Percentiles rank a stretch among this genome's conserved stretches.
Conservation (phyloP, 257 asterid genomes). For the Cruciata laevipes region DNA sequence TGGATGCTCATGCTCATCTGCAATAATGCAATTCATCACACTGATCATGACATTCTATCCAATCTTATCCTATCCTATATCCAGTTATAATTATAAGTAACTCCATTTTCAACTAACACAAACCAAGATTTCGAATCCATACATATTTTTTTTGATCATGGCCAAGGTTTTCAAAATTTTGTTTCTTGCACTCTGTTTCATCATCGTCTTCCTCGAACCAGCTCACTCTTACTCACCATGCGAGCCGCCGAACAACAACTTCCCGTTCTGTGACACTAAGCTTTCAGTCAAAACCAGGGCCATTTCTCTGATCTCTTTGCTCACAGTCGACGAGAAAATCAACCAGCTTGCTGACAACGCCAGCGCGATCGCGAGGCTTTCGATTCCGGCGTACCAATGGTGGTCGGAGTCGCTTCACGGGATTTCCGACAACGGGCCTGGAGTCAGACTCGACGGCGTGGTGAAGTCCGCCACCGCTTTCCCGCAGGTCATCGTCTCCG, state of each 20-base stretch:
- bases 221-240: constrained; percentile 32
- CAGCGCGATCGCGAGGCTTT: constrained; percentile 54
- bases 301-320: constrained; percentile 51
- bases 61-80: neutral
- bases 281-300: constrained; percentile 48
- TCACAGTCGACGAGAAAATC: constrained; percentile 67
- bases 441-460: constrained; percentile 57
- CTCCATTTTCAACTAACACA: neutral
- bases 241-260: constrained; percentile 39
- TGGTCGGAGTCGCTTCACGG: constrained; percentile 99
- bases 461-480: constrained; percentile 59
- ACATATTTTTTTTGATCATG: neutral
- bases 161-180: neutral
- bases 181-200: neutral
- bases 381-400: constrained; percentile 77
- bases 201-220: constrained; percentile 7
- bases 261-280: constrained; percentile 61
- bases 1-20: no score
- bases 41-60: neutral
- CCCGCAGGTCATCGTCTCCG: constrained; percentile 78
- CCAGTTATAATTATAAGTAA: neutral
- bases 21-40: neutral
- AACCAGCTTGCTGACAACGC: constrained; percentile 59
- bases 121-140: neutral
- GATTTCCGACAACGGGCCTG: constrained; percentile 73